Evolutionary conservation across 768 basidiomycete genomes (phyloP), one percentile per base, ranked within the genome.

Genomic region (Phanerodontia chrysosporium): DNA sequence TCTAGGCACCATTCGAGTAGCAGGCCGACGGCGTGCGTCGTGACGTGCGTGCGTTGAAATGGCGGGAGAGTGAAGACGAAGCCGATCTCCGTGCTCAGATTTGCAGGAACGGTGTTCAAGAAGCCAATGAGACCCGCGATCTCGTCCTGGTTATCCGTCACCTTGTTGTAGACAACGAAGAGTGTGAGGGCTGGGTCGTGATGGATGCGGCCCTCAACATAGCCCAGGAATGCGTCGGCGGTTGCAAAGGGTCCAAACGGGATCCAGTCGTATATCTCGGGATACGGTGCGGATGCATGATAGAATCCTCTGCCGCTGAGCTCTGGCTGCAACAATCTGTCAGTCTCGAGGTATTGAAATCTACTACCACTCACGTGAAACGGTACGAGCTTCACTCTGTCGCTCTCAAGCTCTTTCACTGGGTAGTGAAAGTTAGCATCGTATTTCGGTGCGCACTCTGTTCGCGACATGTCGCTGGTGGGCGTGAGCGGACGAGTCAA

Each of bases 141-240:
- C 21, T 22, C 18, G 12, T 18, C 39, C 42, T 4, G 76, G 51
- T n/a, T 30, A 3, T 64, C 21, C 13, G 6, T 6, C 6, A 13
- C 6, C 13, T 72, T 74, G 63, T 81, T 78, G 56, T 75, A 70
- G 29, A 71, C 70, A 45, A 74, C 75, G n/a, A 75, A 79, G 1
- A 77, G 54, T 24, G 74, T 14, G 2, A 49, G 57, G 0, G 13
- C 58, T 2, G 62, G 57, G 28, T 61, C 45, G 36, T 32, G 49
- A 5, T 58, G 62, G 10, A 63, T 44, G 12, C 42, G 35, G 3
- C n/a, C 10, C 45, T 66, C 68, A 44, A 68, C 30, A 53, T 28
- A 57, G 7, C 55, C 58, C 22, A 64, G 49, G 59, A 73, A 54
- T 3, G 63, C 63, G 18, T 63, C 59, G 2, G 45, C 48, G 0